These are phyloP conservation scores for Colletotrichum sp. DNA, from an alignment of 2,329 filamentous ascomycete species.

Conservation along the genomic window DNA sequence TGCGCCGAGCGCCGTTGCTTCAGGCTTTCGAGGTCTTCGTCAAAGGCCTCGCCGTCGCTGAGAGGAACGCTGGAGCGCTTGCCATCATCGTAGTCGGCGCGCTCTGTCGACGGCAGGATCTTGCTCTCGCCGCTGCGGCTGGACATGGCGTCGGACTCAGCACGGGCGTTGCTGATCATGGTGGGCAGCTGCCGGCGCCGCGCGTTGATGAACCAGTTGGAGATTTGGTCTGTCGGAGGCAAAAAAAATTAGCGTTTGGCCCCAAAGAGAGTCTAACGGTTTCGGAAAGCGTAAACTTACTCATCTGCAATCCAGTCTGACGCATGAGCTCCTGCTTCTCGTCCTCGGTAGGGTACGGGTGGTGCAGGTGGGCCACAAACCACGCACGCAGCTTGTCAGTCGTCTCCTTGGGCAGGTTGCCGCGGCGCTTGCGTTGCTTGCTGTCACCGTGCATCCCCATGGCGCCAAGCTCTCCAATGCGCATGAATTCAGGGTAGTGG, in stretches of 20 bases:
- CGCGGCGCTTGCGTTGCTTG: constrained; percentile 70
- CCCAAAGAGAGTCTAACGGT: background rate
- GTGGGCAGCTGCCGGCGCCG: constrained; percentile 68
- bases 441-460: constrained; percentile 45
- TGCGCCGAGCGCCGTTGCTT: constrained; percentile 38
- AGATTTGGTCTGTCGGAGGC: constrained; percentile 64
- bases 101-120: constrained; percentile 43
- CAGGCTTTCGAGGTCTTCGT: constrained; percentile 45
- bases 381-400: constrained; percentile 82
- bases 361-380: constrained; percentile 78
- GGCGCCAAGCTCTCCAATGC: constrained; percentile 43
- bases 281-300: constrained; percentile 51
- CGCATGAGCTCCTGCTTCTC: constrained; percentile 84
- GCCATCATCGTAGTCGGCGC: constrained; percentile 40
- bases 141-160: constrained; percentile 54
- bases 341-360: constrained; percentile 80
- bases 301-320: constrained; percentile 79
- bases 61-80: constrained; percentile 42
- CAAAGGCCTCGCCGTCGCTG: constrained; percentile 55
- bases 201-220: constrained; percentile 84
- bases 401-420: constrained; percentile 89
- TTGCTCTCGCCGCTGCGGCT: constrained; percentile 36
- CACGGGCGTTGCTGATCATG: constrained; percentile 62
- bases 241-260: constrained; percentile 22
- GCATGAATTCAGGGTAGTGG: constrained; percentile 48